Evolutionary conservation across 2,329 filamentous ascomycete species (phyloP).

Genomic region (Neopestalotiopsis clavispora): DNA sequence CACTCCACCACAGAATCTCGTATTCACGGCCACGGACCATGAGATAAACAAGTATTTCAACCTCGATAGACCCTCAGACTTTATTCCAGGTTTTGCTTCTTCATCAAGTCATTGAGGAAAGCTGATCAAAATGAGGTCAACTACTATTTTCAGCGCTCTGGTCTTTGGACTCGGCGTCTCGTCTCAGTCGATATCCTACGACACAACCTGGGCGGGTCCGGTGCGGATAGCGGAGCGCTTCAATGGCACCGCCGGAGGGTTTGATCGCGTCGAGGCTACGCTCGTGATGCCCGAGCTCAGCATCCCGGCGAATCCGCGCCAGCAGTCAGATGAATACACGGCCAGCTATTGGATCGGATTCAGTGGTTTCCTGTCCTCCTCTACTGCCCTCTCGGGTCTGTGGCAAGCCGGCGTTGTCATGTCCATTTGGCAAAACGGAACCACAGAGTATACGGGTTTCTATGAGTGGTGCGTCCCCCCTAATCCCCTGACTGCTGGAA

Average conservation of each 20-base stretch:
- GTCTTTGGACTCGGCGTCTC: neutral
- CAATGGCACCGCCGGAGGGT: conserved; percentile 6
- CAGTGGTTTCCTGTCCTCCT: neutral
- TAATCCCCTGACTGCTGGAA: neutral
- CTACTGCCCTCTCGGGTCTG: neutral
- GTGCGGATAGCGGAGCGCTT: conserved; percentile 10
- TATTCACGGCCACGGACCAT: neutral
- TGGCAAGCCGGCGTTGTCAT: conserved; percentile 9
- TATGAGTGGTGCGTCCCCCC: conserved; percentile 4
- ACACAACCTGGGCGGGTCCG: conserved; percentile 11
- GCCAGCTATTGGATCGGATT: conserved; percentile 5
- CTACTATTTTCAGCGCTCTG: neutral
- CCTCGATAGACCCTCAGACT: neutral
- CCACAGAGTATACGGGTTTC: conserved; percentile 9
- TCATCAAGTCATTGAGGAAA: neutral
- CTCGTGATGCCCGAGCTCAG: conserved; percentile 13
- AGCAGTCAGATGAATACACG: conserved; percentile 8
- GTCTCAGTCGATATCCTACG: conserved; percentile 1
- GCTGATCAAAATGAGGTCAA: neutral
- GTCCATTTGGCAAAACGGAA: conserved; percentile 2
- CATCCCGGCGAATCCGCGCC: conserved; percentile 4
- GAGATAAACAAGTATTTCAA: neutral
- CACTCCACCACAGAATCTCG: neutral
- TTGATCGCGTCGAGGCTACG: conserved; percentile 10
- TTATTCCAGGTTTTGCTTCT: neutral